These are phyloP conservation scores for Neurospora tetrasperma DNA, from an alignment of 495 filamentous ascomycete species.

Conservation along the genomic window DNA sequence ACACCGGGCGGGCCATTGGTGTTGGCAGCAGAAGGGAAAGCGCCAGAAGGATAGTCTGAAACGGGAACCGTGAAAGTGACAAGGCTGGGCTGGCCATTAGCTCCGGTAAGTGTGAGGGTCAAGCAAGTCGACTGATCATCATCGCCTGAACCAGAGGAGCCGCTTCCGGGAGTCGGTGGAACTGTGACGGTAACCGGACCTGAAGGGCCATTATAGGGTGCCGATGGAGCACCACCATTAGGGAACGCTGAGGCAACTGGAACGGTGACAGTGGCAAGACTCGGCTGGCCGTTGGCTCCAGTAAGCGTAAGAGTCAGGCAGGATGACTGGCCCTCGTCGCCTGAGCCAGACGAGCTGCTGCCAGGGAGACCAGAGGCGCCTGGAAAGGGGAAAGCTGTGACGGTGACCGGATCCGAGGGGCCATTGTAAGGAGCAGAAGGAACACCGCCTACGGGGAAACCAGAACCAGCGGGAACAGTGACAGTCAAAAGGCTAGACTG, in stretches of 20 bases:
- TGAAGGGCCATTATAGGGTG: neutral
- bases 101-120: neutral
- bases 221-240: neutral
- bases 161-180: neutral
- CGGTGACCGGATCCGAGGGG: neutral
- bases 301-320: neutral
- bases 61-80: neutral
- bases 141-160: neutral
- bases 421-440: neutral
- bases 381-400: neutral
- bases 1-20: neutral
- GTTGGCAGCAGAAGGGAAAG: neutral
- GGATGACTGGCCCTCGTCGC: neutral
- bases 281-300: neutral
- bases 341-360: neutral
- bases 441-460: neutral
- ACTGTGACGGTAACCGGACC: neutral
- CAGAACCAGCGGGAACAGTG: neutral
- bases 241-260: neutral
- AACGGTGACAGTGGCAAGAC: neutral
- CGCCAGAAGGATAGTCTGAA: neutral
- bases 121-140: neutral
- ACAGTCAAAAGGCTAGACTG: constrained; percentile 1
- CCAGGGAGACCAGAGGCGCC: neutral
- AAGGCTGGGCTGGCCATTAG: neutral